Conservation (phyloP, 371 early-diverging fungal genomes). For the Lichtheimia ramosa region DNA sequence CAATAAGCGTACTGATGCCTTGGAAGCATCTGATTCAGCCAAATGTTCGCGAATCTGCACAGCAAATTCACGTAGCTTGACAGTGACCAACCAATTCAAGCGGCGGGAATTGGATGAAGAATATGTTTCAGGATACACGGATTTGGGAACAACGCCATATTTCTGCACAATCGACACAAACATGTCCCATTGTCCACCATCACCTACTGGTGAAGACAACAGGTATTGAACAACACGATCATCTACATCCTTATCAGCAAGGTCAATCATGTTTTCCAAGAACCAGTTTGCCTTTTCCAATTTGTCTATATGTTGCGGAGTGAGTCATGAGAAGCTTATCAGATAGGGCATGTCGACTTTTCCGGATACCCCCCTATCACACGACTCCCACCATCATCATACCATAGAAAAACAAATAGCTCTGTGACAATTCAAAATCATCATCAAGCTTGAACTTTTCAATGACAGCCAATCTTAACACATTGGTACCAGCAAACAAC, state of each 20-base stretch:
- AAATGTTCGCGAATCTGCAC: constrained; percentile 54
- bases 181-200: constrained; percentile 83
- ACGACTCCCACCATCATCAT: constrained; percentile 12
- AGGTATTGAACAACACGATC: constrained; percentile 77
- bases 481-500: constrained; percentile 75
- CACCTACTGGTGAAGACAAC: constrained; percentile 61
- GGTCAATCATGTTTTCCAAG: constrained; percentile 74
- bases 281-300: constrained; percentile 85
- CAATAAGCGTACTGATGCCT: constrained; percentile 32
- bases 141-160: constrained; percentile 58
- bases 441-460: constrained; percentile 64
- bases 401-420: constrained; percentile 82
- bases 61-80: constrained; percentile 76
- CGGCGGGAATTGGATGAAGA: constrained; percentile 63
- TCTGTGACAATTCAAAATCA: constrained; percentile 79
- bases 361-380: neutral
- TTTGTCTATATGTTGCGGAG: constrained; percentile 46
- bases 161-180: constrained; percentile 74
- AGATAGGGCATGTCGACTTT: no score
- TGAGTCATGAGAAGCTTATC: constrained; percentile 1
- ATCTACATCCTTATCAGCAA: constrained; percentile 62
- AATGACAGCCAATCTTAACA: constrained; percentile 36
- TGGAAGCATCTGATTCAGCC: constrained; percentile 41
- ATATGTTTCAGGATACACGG: constrained; percentile 70
- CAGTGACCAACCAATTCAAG: constrained; percentile 63